phyloP scores from a whole-genome alignment of 2,329 filamentous ascomycete species.

The Rachicladosporium sp. region DNA sequence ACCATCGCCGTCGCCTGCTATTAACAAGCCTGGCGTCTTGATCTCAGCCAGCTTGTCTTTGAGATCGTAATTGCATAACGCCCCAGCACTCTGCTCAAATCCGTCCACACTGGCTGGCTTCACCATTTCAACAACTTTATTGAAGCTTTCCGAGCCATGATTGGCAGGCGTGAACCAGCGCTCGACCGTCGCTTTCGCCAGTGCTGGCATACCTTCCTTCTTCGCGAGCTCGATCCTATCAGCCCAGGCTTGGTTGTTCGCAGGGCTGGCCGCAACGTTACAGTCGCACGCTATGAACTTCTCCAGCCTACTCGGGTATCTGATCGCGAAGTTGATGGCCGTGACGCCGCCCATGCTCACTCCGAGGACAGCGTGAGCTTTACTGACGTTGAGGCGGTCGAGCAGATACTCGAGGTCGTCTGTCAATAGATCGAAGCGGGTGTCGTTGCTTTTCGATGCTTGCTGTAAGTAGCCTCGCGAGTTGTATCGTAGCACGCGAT shows the following conservation, averaged over 20 bases:
- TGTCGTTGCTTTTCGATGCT: slow-evolving; percentile 28
- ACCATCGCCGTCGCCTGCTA: slow-evolving; percentile 62
- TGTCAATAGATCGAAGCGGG: slow-evolving; percentile 51
- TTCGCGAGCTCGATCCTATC: slow-evolving; percentile 56
- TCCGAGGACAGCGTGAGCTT: slow-evolving; percentile 56
- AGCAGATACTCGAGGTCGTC: slow-evolving; percentile 56
- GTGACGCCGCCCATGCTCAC: slow-evolving; percentile 76
- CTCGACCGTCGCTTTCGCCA: slow-evolving; percentile 59
- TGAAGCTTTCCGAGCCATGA: slow-evolving; percentile 47
- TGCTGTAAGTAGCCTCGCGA: slow-evolving; percentile 52
- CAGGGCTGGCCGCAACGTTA: slow-evolving; percentile 56
- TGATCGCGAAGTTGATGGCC: slow-evolving; percentile 58
- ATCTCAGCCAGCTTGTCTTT: slow-evolving; percentile 42
- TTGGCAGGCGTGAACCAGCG: slow-evolving; percentile 58
- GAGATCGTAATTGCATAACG: slow-evolving; percentile 61
- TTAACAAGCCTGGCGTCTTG: slow-evolving; percentile 50
- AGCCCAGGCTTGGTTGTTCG: slow-evolving; percentile 68
- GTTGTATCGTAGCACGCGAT: slow-evolving; percentile 67
- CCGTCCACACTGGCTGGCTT: slow-evolving; percentile 56
- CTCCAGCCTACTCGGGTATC: slow-evolving; percentile 45
- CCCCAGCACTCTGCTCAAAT: slow-evolving; percentile 55
- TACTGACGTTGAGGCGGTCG: slow-evolving; percentile 54
- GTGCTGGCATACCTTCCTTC: slow-evolving; percentile 26
- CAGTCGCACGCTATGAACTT: slow-evolving; percentile 68
- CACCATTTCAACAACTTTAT: slow-evolving; percentile 56